Evolutionary conservation across 306 rosid species (phyloP).

Genomic region (Malus orientalis): DNA sequence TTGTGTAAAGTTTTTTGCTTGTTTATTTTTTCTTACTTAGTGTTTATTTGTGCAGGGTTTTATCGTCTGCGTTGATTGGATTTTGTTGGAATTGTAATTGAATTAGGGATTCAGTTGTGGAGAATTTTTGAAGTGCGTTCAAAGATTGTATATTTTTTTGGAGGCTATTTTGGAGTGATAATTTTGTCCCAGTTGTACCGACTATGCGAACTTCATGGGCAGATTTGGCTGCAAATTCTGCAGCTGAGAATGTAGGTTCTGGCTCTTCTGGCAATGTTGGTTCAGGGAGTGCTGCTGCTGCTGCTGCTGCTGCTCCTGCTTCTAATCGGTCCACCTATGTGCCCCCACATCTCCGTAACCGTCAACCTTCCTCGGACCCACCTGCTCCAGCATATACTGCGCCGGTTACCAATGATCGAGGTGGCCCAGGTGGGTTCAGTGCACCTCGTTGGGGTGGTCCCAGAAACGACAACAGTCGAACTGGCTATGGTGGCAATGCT

Average conservation of each 20-base stretch:
- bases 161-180: constrained; percentile 3
- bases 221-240: constrained; percentile 81
- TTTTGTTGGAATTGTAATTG: not conserved
- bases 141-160: not conserved
- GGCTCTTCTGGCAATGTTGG: constrained; percentile 33
- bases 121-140: not conserved
- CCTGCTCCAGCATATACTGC: constrained; percentile 39
- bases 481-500: constrained; percentile 42
- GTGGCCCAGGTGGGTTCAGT: constrained; percentile 29
- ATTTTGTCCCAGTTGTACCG: constrained; percentile 23
- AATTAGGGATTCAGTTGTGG: constrained; percentile 1
- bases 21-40: not conserved
- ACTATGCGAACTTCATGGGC: constrained; percentile 90
- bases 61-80: not conserved
- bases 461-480: constrained; percentile 35
- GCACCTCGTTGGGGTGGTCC: constrained; percentile 47
- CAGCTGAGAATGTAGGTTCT: constrained; percentile 52
- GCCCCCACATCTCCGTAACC: constrained; percentile 81
- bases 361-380: constrained; percentile 34
- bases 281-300: not conserved
- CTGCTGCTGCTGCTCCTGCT: constrained; percentile 2
- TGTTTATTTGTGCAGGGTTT: constrained; percentile 4
- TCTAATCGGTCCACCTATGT: constrained; percentile 51
- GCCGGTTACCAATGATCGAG: constrained; percentile 28
- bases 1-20: not conserved